Conservation (phyloP, 148 eudicot genomes). For the Limonium bicolor region DNA sequence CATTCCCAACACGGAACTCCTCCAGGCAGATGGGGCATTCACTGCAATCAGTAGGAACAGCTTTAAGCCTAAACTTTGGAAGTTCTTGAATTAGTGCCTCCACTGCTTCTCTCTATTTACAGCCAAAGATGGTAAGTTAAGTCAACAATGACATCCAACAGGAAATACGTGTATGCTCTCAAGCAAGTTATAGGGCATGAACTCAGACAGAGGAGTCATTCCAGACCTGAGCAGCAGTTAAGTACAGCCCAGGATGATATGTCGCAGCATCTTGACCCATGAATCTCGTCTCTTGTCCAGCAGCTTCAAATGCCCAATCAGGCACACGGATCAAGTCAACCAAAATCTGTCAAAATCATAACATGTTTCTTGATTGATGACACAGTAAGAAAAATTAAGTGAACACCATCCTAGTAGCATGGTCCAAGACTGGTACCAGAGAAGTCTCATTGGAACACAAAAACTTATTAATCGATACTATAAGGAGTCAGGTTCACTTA, state of each 20-base stretch:
- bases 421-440: too few relatives aligned
- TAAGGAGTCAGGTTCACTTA: too few relatives aligned
- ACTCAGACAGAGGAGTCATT: background rate
- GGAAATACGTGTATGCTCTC: too few relatives aligned
- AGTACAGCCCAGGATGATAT: conserved; percentile 71
- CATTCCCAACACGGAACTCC: conserved; percentile 84
- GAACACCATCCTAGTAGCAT: background rate
- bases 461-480: too few relatives aligned
- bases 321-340: conserved; percentile 91
- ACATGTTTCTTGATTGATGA: background rate
- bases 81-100: conserved; percentile 95
- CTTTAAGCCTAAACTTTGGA: conserved; percentile 74
- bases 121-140: background rate
- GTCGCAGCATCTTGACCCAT: conserved; percentile 91
- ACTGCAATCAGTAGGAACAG: conserved; percentile 93
- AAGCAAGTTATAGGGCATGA: background rate
- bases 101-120: conserved; percentile 83
- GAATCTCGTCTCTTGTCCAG: conserved; percentile 88
- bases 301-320: conserved; percentile 98
- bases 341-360: conserved; percentile 42
- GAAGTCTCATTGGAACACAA: too few relatives aligned
- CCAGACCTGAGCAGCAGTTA: conserved; percentile 78
- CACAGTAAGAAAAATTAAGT: background rate
- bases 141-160: too few relatives aligned
- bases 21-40: conserved; percentile 97